Evolutionary conservation across 495 filamentous ascomycete species (phyloP).

Genomic region (Aspergillus affinis): DNA sequence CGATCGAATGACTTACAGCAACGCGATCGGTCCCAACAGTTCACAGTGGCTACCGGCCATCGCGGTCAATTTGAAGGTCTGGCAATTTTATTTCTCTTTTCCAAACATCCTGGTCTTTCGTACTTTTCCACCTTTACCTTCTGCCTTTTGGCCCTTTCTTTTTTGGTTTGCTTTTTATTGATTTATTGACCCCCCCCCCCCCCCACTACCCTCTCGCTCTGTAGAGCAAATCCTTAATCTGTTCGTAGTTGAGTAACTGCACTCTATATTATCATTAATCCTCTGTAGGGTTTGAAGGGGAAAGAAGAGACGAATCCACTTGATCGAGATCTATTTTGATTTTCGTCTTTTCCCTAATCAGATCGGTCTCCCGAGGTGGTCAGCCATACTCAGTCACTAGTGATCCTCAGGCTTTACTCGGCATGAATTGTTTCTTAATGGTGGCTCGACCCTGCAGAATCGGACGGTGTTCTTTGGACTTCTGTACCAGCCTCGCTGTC

Average conservation of each 20-base stretch:
- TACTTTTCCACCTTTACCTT: background rate
- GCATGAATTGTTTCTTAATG: background rate
- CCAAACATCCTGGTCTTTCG: background rate
- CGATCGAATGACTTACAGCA: constrained; percentile 32
- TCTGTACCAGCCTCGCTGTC: constrained; percentile 4
- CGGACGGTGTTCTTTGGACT: constrained; percentile 1
- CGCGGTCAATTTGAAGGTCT: background rate
- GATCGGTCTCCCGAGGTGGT: constrained; percentile 14
- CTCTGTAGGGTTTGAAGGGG: background rate
- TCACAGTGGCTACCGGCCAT: constrained; percentile 12
- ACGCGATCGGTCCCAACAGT: constrained; percentile 26
- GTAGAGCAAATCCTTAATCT: background rate
- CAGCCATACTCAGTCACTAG: too few species aligned
- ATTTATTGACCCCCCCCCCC: background rate
- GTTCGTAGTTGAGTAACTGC: background rate
- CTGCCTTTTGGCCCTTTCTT: too few species aligned
- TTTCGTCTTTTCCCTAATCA: constrained; percentile 19
- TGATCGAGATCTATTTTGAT: constrained; percentile 7
- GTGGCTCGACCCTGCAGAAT: constrained; percentile 11
- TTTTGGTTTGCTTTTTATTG: background rate
- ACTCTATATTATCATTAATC: too few species aligned
- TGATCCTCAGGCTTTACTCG: constrained; percentile 12
- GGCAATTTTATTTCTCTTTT: constrained; percentile 4
- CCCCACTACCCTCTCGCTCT: background rate
- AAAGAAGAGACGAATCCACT: background rate